phyloP scores from a whole-genome alignment of 768 basidiomycete species.

The Leccinellum albellum region DNA sequence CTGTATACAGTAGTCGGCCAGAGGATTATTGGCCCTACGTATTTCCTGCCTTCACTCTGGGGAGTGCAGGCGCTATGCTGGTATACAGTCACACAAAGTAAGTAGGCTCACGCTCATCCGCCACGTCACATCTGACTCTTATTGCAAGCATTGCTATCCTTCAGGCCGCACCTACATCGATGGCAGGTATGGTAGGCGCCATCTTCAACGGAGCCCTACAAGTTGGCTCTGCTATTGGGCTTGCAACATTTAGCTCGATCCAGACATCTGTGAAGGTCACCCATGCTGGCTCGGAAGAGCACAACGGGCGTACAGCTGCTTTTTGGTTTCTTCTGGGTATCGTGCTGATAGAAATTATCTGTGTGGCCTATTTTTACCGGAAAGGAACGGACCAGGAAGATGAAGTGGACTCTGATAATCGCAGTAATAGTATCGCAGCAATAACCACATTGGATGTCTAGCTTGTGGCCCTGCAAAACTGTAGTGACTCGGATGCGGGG shows the following conservation, averaged over 20 bases:
- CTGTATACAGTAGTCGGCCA: conserved; percentile 38
- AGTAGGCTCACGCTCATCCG: conserved; percentile 11
- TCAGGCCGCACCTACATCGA: conserved; percentile 43
- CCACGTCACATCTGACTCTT: not conserved
- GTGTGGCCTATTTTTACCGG: conserved; percentile 35
- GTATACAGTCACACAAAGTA: conserved; percentile 48
- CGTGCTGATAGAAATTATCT: conserved; percentile 30
- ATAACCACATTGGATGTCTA: too few relatives aligned
- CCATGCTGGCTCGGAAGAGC: conserved; percentile 30
- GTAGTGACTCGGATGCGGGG: too few relatives aligned
- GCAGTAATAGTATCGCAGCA: too few relatives aligned
- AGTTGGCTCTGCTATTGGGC: conserved; percentile 48
- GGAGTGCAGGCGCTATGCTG: conserved; percentile 44
- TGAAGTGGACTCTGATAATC: not conserved
- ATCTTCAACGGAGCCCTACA: conserved; percentile 55
- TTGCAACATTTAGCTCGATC: conserved; percentile 48
- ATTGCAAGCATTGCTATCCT: conserved; percentile 46
- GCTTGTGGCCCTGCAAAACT: too few relatives aligned
- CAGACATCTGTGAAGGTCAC: conserved; percentile 39
- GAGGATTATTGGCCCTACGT: conserved; percentile 44
- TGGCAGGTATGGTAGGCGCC: conserved; percentile 52
- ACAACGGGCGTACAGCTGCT: conserved; percentile 41
- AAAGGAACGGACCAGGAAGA: conserved; percentile 12
- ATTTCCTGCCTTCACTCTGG: conserved; percentile 50
- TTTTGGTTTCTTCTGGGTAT: conserved; percentile 44